Conservation (phyloP, 768 basidiomycete genomes). For the Lactarius deliciosus region DNA sequence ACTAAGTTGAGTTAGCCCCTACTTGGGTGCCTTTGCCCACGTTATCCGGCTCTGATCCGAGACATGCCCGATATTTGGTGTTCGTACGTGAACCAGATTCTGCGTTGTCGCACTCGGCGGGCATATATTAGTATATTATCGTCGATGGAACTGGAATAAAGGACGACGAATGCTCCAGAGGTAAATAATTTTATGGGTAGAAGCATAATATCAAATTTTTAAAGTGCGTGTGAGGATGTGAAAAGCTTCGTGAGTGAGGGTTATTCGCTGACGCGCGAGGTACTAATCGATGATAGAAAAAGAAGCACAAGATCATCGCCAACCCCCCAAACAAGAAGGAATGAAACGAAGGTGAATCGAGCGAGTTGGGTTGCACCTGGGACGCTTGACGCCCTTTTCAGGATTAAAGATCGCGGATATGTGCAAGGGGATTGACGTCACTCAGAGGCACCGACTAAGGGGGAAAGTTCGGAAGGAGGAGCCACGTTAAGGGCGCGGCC, state of each 20-base stretch:
- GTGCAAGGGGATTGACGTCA: not conserved
- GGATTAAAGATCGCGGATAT: too few relatives aligned
- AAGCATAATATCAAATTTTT: not conserved
- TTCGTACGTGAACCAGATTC: not conserved
- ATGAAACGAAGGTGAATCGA: not conserved
- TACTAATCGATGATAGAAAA: not conserved
- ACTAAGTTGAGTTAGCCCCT: too few relatives aligned
- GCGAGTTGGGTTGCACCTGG: not conserved
- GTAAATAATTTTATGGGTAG: not conserved
- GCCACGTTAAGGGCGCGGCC: conserved; percentile 1
- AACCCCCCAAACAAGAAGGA: not conserved
- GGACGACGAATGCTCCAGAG: not conserved
- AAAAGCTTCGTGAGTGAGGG: not conserved
- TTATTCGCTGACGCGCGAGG: not conserved
- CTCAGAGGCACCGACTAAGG: too few relatives aligned
- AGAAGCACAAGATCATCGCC: not conserved
- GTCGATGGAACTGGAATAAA: not conserved
- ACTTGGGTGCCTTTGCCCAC: not conserved
- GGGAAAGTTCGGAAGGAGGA: not conserved
- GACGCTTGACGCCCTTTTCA: too few relatives aligned
- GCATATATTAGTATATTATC: not conserved
- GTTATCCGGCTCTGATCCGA: not conserved
- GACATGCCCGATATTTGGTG: not conserved
- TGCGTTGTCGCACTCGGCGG: not conserved
- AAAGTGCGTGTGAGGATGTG: not conserved